These are phyloP conservation scores for Penicillium sp. DNA, from an alignment of 2,329 filamentous ascomycete species.

Conservation along the genomic window DNA sequence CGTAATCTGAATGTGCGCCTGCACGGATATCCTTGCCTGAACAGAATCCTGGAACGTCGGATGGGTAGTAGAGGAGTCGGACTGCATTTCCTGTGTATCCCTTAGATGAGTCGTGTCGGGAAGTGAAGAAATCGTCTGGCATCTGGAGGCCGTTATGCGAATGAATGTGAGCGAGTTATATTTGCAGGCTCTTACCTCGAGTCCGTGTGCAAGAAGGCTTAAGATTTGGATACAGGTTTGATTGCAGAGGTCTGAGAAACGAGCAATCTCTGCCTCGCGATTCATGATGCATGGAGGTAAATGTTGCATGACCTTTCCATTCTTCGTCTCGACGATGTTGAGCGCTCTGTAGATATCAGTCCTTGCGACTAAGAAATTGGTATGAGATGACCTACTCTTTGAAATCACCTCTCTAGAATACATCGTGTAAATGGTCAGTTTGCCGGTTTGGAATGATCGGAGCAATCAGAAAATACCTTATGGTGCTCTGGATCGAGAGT, in stretches of 20 bases:
- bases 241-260: constrained; percentile 6
- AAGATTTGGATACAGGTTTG: constrained; percentile 3
- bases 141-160: not conserved
- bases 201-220: not conserved
- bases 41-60: not conserved
- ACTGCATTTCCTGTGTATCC: constrained; percentile 5
- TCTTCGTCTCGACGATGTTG: constrained; percentile 3
- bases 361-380: not conserved
- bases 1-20: constrained; percentile 10
- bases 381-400: constrained; percentile 3
- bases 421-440: not conserved
- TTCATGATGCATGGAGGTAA: not conserved
- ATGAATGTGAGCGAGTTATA: too few species aligned
- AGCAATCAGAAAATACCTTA: not conserved
- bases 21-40: constrained; percentile 9
- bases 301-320: constrained; percentile 3
- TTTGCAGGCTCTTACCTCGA: not conserved
- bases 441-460: not conserved
- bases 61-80: constrained; percentile 6
- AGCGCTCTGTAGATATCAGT: not conserved
- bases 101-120: constrained; percentile 3
- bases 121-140: constrained; percentile 5
- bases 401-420: constrained; percentile 3
- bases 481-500: constrained; percentile 8
- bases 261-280: constrained; percentile 1